These are phyloP conservation scores for Scedosporium minutisporum DNA, from an alignment of 2,329 filamentous ascomycete species.

Conservation along the genomic window DNA sequence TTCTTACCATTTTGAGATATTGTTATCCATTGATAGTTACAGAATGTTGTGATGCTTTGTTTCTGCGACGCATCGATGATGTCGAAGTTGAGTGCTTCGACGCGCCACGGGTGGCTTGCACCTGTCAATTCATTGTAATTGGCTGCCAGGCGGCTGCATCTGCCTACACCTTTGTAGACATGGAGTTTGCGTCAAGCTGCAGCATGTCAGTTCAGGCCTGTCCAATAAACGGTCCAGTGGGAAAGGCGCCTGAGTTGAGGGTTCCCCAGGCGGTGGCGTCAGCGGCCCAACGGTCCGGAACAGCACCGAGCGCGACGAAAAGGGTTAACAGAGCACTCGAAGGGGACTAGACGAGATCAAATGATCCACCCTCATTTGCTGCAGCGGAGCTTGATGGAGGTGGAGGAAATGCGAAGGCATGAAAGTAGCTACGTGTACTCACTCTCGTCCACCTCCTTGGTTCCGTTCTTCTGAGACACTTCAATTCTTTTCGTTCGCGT, in stretches of 20 bases:
- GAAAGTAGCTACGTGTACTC: neutral
- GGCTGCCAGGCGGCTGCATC: neutral
- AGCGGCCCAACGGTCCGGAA: neutral
- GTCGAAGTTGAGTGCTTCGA: neutral
- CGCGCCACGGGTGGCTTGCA: neutral
- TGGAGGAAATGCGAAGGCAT: too few species aligned
- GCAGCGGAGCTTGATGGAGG: too few species aligned
- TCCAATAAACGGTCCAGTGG: neutral
- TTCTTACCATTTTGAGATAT: conserved; percentile 4
- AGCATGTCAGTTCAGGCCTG: too few species aligned
- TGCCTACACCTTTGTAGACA: too few species aligned
- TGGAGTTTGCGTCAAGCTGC: too few species aligned
- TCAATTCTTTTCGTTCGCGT: neutral
- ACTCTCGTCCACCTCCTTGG: neutral
- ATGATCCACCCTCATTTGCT: neutral
- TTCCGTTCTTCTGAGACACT: neutral
- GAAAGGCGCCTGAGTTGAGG: neutral
- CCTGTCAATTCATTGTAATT: neutral
- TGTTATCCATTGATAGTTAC: neutral
- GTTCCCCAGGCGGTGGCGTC: neutral
- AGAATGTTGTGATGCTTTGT: neutral
- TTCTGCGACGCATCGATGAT: neutral
- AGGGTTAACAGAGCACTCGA: neutral
- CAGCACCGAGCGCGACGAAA: neutral
- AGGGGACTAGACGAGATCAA: neutral